Conservation (phyloP, 306 rosid genomes). For the Potentilla sterilis region DNA sequence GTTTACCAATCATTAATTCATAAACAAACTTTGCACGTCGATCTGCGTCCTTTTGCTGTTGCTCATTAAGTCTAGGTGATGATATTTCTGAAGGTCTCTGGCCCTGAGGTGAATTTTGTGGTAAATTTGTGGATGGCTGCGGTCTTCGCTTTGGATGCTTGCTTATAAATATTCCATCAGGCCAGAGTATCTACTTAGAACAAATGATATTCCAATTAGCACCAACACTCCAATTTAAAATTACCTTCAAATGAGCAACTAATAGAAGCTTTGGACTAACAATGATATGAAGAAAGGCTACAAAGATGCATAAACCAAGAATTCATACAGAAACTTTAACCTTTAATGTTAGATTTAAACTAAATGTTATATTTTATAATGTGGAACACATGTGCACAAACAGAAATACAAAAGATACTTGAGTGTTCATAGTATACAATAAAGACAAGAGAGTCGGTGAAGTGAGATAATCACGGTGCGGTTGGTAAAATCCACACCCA, state of each 20-base stretch:
- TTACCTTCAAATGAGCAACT: background rate
- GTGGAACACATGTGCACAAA: background rate
- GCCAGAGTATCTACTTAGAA: constrained; percentile 79
- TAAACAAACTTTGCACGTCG: constrained; percentile 88
- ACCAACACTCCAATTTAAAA: constrained; percentile 31
- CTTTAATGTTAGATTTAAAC: background rate
- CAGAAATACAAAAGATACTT: background rate
- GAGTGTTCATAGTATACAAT: background rate
- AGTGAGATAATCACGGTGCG: background rate
- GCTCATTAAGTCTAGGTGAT: constrained; percentile 55
- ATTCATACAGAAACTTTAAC: background rate
- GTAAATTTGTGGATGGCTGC: constrained; percentile 38
- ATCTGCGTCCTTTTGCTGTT: constrained; percentile 60
- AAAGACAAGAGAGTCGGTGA: background rate
- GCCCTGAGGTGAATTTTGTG: constrained; percentile 47
- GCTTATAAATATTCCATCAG: constrained; percentile 90
- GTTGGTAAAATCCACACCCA: background rate
- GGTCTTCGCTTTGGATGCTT: constrained; percentile 84
- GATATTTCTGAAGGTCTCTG: constrained; percentile 38
- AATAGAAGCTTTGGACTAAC: constrained; percentile 13
- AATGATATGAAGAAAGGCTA: background rate
- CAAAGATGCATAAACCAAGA: background rate
- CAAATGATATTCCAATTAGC: constrained; percentile 24
- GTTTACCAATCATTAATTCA: constrained; percentile 82
- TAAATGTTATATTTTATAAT: background rate